Evolutionary conservation across 306 rosid species (phyloP), one percentile per base, ranked within the genome.

Genomic region (Castanea sativa): DNA sequence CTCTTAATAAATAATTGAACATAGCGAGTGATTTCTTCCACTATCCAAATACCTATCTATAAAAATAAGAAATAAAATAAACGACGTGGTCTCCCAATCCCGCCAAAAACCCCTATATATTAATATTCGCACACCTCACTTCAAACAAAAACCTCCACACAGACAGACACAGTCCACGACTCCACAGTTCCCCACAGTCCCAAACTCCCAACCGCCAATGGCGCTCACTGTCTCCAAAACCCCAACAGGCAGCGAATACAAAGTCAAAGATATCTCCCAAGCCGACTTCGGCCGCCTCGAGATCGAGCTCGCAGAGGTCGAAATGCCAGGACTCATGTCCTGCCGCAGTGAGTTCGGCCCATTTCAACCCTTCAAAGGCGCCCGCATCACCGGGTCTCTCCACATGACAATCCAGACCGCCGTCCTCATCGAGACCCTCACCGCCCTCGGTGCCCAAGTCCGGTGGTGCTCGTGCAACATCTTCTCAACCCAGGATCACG

Each of bases 321-420:
- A 95, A 85, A 95, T 95, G 99, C 98, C 97, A 0, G 98, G 99
- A 0, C 93, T 95, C 53, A 86, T 91, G 64, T 7, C 98, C 2
- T 88, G 83, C 74, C 87, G 98, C 0, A 2, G 81, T 0, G 98
- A 95, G 23, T 95, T 78, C 80, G 99, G 98, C 0, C 86, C 96
- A 0, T 57, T 97, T 0, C 90, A 89, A 27, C 99, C 99, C 14
- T 91, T 95, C 80, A 92, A 95, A 71, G 99, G 98, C 0, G 94
- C 97, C 7, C 81, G 16, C 5, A 95, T 95, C 89, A 95, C 97
- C 15, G 99, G 99, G 7, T 95, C 98, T 1, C 98, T 95, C n/a
- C 99, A 95, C 90, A 95, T 95, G 99, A 95, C 96, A 23, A 92
- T 95, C 58, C 97, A 95, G 61, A 95, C 99, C 58, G 97, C 98